Conservation (phyloP, 176 grass and related monocot species). For the Alopecurus myosuroides region DNA sequence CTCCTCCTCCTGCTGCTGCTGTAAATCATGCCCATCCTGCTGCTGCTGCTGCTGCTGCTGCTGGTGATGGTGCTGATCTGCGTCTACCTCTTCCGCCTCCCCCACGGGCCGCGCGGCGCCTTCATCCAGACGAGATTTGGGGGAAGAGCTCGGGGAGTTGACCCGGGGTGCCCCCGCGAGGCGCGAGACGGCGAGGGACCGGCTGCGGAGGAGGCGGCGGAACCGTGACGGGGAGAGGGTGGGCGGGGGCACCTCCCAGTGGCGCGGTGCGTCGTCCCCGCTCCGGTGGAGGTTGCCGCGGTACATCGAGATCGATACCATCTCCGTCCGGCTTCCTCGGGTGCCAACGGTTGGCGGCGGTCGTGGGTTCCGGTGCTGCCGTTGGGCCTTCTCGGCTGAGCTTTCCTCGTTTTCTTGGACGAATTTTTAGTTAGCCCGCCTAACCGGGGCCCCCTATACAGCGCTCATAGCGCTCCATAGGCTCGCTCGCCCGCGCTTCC, state of each 20-base stretch:
- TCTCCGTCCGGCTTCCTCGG: not conserved
- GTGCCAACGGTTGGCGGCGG: not conserved
- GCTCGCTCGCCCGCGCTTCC: too few species aligned
- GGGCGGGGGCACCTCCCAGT: conserved; percentile 28
- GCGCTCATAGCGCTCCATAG: too few species aligned
- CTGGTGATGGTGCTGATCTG: not conserved
- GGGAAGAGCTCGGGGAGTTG: not conserved
- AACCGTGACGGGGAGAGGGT: conserved; percentile 42
- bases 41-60: not conserved
- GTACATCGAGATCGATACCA: conserved; percentile 79
- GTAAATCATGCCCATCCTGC: not conserved
- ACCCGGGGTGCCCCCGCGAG: not conserved
- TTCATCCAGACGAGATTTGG: not conserved
- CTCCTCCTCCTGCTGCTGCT: not conserved
- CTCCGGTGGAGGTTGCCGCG: conserved; percentile 69
- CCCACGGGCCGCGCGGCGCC: not conserved
- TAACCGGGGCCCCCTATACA: too few species aligned
- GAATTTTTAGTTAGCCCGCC: not conserved
- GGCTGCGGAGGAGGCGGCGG: conserved; percentile 48
- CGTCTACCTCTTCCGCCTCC: not conserved
- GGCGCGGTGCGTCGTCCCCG: conserved; percentile 28
- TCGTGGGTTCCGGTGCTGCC: not conserved
- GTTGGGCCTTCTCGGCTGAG: not conserved
- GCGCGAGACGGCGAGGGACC: conserved; percentile 39
- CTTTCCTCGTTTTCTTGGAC: not conserved